Evolutionary conservation across 805 yeast genomes (phyloP).

Genomic region (Teunomyces tritomae): DNA sequence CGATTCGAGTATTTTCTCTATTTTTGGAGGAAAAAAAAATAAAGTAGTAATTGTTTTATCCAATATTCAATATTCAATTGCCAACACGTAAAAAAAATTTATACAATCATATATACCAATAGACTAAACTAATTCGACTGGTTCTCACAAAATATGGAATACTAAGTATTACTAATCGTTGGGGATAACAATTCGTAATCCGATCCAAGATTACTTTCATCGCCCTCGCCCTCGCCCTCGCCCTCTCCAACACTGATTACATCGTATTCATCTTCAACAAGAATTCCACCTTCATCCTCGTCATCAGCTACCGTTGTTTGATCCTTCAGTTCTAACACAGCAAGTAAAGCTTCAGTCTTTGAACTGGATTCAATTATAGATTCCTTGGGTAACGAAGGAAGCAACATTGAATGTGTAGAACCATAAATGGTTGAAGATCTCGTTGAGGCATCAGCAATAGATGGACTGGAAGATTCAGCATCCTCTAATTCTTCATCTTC

Average conservation of each 20-base stretch:
- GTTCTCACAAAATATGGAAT: not conserved
- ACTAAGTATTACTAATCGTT: slow-evolving; percentile 1
- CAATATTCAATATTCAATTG: no score
- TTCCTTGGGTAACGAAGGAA: slow-evolving; percentile 31
- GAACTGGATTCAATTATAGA: slow-evolving; percentile 13
- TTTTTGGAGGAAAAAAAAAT: no score
- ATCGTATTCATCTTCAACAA: slow-evolving; percentile 28
- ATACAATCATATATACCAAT: no score
- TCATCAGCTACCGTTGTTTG: not conserved
- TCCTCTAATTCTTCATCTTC: not conserved
- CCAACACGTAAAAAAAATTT: no score
- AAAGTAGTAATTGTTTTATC: no score
- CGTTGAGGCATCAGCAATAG: not conserved
- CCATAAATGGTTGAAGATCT: slow-evolving; percentile 7
- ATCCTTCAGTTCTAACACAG: slow-evolving; percentile 12
- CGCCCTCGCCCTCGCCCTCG: slow-evolving; percentile 35
- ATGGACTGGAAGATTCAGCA: not conserved
- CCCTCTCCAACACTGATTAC: slow-evolving; percentile 31
- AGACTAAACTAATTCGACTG: no score
- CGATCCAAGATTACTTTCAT: slow-evolving; percentile 23
- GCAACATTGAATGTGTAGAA: slow-evolving; percentile 27
- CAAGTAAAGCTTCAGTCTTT: slow-evolving; percentile 21
- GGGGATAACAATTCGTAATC: slow-evolving; percentile 36
- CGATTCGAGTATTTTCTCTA: not conserved
- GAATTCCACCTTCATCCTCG: slow-evolving; percentile 1